These are phyloP conservation scores for Nannizzia gypsea DNA, from an alignment of 2,329 filamentous ascomycete species.

Conservation along the genomic window DNA sequence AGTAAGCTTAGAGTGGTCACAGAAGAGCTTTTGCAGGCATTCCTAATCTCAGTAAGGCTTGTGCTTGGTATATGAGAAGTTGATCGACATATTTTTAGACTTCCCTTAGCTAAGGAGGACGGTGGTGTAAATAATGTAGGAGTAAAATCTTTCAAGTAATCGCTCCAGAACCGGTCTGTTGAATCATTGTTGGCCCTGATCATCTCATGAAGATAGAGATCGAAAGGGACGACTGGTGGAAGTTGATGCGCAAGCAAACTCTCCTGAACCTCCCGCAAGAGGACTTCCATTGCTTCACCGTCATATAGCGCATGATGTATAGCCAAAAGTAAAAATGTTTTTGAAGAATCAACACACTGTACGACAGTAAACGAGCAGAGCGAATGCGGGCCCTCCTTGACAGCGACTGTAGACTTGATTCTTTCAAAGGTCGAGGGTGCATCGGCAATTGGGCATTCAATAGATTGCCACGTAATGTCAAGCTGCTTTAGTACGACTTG, in stretches of 20 bases:
- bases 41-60: constrained; percentile 28
- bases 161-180: constrained; percentile 55
- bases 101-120: not conserved
- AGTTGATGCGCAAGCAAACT: constrained; percentile 41
- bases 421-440: constrained; percentile 35
- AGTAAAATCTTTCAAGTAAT: constrained; percentile 43
- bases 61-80: constrained; percentile 19
- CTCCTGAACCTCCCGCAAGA: constrained; percentile 60
- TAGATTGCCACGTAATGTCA: constrained; percentile 32
- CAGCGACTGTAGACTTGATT: constrained; percentile 26
- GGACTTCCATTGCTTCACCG: constrained; percentile 58
- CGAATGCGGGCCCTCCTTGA: constrained; percentile 18
- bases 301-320: constrained; percentile 83
- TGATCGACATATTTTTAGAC: constrained; percentile 15
- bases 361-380: constrained; percentile 17
- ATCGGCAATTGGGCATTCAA: constrained; percentile 32
- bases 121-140: constrained; percentile 23
- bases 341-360: constrained; percentile 8
- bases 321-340: constrained; percentile 31
- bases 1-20: constrained; percentile 54
- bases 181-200: constrained; percentile 37
- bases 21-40: constrained; percentile 42
- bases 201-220: constrained; percentile 52
- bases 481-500: constrained; percentile 55
- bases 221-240: constrained; percentile 43